A percentile compares a stretch with the other conserved stretches of the same genome.
These are phyloP conservation scores for Canna indica DNA, from an alignment of 176 grass and related monocot genomes.

Conservation along the genomic window DNA sequence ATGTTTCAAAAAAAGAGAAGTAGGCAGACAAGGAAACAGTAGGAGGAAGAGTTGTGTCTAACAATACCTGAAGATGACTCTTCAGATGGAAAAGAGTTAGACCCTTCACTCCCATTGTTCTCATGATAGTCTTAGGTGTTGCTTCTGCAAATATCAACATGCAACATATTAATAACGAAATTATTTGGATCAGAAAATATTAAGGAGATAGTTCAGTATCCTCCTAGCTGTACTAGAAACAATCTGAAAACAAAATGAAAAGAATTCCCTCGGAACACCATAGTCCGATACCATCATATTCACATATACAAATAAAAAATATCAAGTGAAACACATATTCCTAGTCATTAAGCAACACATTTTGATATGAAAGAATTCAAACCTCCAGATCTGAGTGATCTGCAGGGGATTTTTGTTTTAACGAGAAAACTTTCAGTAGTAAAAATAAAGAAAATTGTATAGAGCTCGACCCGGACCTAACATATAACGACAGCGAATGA, in stretches of 20 bases:
- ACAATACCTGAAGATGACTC: conserved; percentile 86
- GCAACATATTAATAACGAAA: neutral
- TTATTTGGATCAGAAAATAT: neutral
- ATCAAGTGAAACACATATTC: neutral
- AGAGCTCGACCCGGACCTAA: neutral
- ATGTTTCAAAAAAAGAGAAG: neutral
- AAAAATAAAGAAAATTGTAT: neutral
- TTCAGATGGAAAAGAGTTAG: conserved; percentile 90
- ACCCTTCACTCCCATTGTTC: conserved; percentile 95
- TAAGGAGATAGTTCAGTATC: neutral
- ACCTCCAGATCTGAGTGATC: neutral
- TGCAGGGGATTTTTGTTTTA: neutral
- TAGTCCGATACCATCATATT: neutral
- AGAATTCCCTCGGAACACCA: neutral
- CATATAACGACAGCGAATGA: neutral
- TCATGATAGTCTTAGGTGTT: conserved; percentile 91
- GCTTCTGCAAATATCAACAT: conserved; percentile 50
- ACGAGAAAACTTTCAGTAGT: neutral
- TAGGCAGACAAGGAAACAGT: neutral
- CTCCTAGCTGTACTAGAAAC: neutral
- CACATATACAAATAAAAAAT: neutral
- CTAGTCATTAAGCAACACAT: neutral
- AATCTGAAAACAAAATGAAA: neutral
- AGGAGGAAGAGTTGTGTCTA: neutral
- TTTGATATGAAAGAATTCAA: neutral